Evolutionary conservation across 495 filamentous ascomycete species (phyloP), one percentile per base, ranked within the genome.

Genomic region (Aspergillus funiculosus): DNA sequence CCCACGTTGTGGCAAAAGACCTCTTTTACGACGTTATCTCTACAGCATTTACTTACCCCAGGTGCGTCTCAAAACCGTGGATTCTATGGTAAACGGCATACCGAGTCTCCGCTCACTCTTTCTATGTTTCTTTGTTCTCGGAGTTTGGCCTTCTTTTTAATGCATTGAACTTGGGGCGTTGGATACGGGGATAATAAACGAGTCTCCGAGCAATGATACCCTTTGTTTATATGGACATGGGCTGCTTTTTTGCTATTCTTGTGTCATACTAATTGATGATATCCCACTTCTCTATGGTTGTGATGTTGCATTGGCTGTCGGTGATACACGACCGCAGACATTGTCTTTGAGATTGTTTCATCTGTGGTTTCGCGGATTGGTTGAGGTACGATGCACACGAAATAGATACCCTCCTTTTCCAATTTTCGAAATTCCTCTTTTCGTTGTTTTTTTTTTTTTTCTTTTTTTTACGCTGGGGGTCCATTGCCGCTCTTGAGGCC

Each of bases 121-220:
- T 55, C 34, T 42, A 13, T 50, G 48, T 30, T 42, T 41, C 41
- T 44, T 11, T 29, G 43, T 57, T 10, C 20, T 37, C 43, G 55
- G 52, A 48, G 51, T 60, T 49, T 56, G 46, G 58, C 48, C 32
- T 45, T 45, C 41, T 43, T 37, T 46, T 34, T 25, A 27, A 46
- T 48, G 42, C 29, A 52, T 30, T 50, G 43, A 50, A 47, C 56
- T 62, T 39, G 35, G 62, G 67, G 62, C 58, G 66, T 70, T 69
- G 66, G 53, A 57, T 60, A 58, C 56, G 68, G 68, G 42, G 68
- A 71, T 63, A 60, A 71, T 70, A 73, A 50, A 73, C 66, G 69
- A 66, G 60, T 71, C 62, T 60, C 64, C 68, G 62, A 48, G 58
- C 67, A 73, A 71, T 66, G 65, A 73, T 70, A 69, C 64, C 64